A percentile compares a stretch with the other conserved stretches of the same genome.
These are phyloP conservation scores for Ceratocystis albifundus DNA, from an alignment of 2,329 filamentous ascomycete genomes.

Conservation along the genomic window DNA sequence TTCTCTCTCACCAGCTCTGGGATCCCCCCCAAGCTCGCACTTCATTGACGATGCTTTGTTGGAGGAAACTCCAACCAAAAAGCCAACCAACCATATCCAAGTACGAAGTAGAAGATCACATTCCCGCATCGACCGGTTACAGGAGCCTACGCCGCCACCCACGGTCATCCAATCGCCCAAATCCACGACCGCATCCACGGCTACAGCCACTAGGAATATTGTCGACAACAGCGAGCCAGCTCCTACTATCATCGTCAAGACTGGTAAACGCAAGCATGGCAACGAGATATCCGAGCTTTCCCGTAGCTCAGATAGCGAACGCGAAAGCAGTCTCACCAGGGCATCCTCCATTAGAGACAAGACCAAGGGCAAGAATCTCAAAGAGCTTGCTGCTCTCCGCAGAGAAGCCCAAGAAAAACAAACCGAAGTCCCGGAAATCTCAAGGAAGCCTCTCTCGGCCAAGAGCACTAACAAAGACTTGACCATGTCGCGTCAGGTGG, in stretches of 20 bases:
- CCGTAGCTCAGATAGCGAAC: slow-evolving; percentile 10
- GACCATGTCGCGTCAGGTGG: slow-evolving; percentile 25
- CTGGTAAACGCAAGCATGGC: slow-evolving; percentile 20
- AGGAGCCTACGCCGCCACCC: not conserved
- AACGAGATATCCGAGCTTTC: slow-evolving; percentile 10
- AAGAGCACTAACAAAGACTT: slow-evolving; percentile 52
- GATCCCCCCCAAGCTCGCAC: slow-evolving; percentile 48
- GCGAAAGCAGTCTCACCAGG: slow-evolving; percentile 15
- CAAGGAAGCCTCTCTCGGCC: slow-evolving; percentile 40
- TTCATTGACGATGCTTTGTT: slow-evolving; percentile 43
- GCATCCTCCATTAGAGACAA: slow-evolving; percentile 26
- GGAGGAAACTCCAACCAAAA: slow-evolving; percentile 21
- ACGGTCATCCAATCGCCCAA: not conserved
- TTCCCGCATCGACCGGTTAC: not conserved
- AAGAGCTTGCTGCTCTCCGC: slow-evolving; percentile 35
- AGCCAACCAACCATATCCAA: not conserved
- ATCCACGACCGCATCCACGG: not conserved
- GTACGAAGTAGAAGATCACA: slow-evolving; percentile 18
- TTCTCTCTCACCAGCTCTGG: slow-evolving; percentile 57
- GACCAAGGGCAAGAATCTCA: slow-evolving; percentile 35
- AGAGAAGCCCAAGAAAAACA: slow-evolving; percentile 33
- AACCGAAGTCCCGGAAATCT: slow-evolving; percentile 23
- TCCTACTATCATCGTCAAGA: slow-evolving; percentile 2
- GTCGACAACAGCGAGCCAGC: not conserved
- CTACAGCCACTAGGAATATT: not conserved